Conservation (phyloP, 2,329 filamentous ascomycete genomes). For the Plenodomus biglobosus region DNA sequence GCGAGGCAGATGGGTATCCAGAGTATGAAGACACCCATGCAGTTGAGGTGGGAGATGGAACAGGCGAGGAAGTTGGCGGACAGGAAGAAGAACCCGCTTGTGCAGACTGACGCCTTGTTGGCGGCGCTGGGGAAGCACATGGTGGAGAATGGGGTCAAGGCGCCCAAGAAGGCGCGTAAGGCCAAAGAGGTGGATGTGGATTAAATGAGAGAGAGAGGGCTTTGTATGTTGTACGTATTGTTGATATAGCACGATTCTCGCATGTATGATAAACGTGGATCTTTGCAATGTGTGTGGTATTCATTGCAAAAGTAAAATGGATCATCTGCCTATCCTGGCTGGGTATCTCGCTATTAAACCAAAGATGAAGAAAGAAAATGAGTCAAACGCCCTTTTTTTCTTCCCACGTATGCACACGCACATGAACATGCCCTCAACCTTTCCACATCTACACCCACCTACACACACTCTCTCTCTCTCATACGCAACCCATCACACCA, state of each 20-base stretch:
- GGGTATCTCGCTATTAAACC: conserved; percentile 14
- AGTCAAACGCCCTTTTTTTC: conserved; percentile 8
- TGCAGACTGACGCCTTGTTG: conserved; percentile 42
- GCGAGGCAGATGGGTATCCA: conserved; percentile 19
- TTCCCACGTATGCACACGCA: too few species aligned
- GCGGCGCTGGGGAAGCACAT: conserved; percentile 49
- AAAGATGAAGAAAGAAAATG: too few species aligned
- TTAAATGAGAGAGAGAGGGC: background rate
- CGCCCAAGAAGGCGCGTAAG: conserved; percentile 7
- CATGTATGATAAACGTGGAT: conserved; percentile 5
- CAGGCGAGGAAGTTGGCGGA: conserved; percentile 26
- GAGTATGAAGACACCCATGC: conserved; percentile 40
- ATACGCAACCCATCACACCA: conserved; percentile 28
- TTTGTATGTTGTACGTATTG: conserved; percentile 19
- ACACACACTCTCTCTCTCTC: background rate
- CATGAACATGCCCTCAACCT: background rate
- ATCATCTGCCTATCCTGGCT: background rate
- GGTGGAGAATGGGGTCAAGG: conserved; percentile 16
- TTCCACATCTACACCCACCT: background rate
- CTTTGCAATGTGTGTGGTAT: background rate
- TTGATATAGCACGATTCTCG: conserved; percentile 21
- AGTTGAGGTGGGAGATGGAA: conserved; percentile 37
- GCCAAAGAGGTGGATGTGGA: conserved; percentile 11
- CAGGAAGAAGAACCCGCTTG: conserved; percentile 20
- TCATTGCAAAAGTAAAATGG: background rate